Percentiles rank a stretch among this genome's conserved stretches.
phyloP scores from a whole-genome alignment of 805 yeast genomes.

The Jamesozyma piceae region DNA sequence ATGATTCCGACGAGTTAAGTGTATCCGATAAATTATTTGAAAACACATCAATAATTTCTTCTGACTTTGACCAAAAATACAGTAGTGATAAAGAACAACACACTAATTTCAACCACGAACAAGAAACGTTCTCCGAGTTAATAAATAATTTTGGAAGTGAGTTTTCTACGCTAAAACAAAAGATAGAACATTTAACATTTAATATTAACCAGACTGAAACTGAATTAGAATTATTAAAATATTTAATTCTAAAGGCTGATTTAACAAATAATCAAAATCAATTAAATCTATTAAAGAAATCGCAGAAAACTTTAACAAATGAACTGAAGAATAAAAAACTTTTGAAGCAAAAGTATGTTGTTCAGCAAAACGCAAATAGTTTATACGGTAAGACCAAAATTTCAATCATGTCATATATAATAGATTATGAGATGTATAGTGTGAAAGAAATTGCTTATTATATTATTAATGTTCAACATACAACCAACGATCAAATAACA shows the following conservation, averaged over 20 bases:
- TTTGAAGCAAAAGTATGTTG: slow-evolving; percentile 68
- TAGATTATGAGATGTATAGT: slow-evolving; percentile 35
- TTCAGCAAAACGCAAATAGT: slow-evolving; percentile 75
- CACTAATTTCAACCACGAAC: not conserved
- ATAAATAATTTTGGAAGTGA: not conserved
- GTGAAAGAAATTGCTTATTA: slow-evolving; percentile 60
- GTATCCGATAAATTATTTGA: not conserved
- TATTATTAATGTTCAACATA: slow-evolving; percentile 65
- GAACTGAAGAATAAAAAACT: slow-evolving; percentile 70
- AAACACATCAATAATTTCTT: not conserved
- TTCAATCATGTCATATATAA: slow-evolving; percentile 40
- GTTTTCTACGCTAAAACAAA: slow-evolving; percentile 42
- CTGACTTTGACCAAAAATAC: not conserved
- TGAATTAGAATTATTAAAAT: slow-evolving; percentile 56
- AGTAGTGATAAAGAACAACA: not conserved
- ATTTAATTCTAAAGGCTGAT: slow-evolving; percentile 72
- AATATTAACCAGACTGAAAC: slow-evolving; percentile 51
- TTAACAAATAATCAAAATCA: slow-evolving; percentile 69
- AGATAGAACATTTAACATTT: slow-evolving; percentile 47
- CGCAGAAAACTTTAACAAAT: slow-evolving; percentile 53
- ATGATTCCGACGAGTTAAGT: not conserved
- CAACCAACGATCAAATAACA: slow-evolving; percentile 43
- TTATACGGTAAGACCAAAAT: slow-evolving; percentile 58
- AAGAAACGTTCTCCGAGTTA: not conserved
- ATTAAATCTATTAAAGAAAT: slow-evolving; percentile 55